These are phyloP conservation scores for Venturia effusa DNA, from an alignment of 2,329 filamentous ascomycete species.

Conservation along the genomic window DNA sequence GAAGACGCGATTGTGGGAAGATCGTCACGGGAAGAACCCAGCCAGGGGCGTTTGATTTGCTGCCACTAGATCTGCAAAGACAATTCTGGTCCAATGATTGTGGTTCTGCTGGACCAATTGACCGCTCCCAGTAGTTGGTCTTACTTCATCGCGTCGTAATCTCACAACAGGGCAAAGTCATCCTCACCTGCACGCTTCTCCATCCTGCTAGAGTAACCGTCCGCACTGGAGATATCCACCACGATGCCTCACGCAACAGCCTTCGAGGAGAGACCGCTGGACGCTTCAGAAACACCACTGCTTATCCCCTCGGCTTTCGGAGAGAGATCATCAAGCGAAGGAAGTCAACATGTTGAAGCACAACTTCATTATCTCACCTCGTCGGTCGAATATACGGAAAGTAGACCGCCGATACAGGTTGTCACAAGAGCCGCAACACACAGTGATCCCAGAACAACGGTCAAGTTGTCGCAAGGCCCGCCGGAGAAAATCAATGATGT, in stretches of 20 bases:
- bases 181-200: neutral
- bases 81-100: neutral
- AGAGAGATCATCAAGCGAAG: neutral
- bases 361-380: slow-evolving; percentile 20
- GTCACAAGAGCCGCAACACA: slow-evolving; percentile 15
- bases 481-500: slow-evolving; percentile 9
- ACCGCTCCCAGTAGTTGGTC: neutral
- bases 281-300: neutral
- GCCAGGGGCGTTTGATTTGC: neutral
- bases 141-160: neutral
- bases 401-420: slow-evolving; percentile 19
- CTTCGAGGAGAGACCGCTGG: neutral
- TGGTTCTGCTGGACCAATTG: neutral
- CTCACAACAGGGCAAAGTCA: neutral
- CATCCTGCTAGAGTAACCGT: neutral
- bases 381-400: slow-evolving; percentile 17
- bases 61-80: neutral
- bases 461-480: slow-evolving; percentile 14
- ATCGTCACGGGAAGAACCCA: neutral
- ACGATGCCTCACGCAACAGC: neutral
- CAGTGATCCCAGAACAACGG: slow-evolving; percentile 16
- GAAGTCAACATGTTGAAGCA: slow-evolving; percentile 14
- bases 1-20: neutral
- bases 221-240: neutral
- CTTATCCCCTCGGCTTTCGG: neutral